A percentile compares a stretch with the other conserved stretches of the same genome.
phyloP scores from a whole-genome alignment of 495 filamentous ascomycete species.

The Parmelia sp. region DNA sequence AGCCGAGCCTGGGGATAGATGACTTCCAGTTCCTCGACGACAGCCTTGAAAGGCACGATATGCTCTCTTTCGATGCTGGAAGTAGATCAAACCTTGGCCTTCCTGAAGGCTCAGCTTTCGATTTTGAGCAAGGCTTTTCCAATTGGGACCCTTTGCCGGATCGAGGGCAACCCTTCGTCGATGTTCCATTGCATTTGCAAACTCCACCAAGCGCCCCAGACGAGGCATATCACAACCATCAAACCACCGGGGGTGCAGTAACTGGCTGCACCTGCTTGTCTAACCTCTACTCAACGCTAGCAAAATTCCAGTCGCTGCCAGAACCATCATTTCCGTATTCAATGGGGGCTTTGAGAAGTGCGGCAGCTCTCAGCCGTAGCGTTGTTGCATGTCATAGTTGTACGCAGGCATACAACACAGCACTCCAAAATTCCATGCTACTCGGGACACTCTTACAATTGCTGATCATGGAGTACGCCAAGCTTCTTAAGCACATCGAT shows the following conservation, averaged over 20 bases:
- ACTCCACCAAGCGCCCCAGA: background rate
- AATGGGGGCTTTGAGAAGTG: conserved; percentile 8
- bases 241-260: background rate
- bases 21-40: background rate
- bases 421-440: conserved; percentile 23
- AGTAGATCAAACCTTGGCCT: background rate
- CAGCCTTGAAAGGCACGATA: background rate
- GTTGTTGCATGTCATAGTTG: conserved; percentile 18
- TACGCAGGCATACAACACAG: conserved; percentile 14
- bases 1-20: background rate
- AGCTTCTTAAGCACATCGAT: conserved; percentile 22
- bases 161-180: background rate
- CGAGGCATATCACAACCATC: background rate
- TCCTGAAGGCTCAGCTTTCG: background rate
- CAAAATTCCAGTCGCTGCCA: conserved; percentile 17
- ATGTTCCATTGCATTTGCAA: background rate
- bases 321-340: conserved; percentile 20
- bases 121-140: background rate
- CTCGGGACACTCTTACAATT: conserved; percentile 18
- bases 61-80: background rate
- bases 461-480: conserved; percentile 18
- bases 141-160: conserved; percentile 1
- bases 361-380: conserved; percentile 2
- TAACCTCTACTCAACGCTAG: conserved; percentile 20
- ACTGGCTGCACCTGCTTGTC: conserved; percentile 20